phyloP scores from a whole-genome alignment of 108 stramenopile genomes.

The Pinguiococcus pyrenoidosus region DNA sequence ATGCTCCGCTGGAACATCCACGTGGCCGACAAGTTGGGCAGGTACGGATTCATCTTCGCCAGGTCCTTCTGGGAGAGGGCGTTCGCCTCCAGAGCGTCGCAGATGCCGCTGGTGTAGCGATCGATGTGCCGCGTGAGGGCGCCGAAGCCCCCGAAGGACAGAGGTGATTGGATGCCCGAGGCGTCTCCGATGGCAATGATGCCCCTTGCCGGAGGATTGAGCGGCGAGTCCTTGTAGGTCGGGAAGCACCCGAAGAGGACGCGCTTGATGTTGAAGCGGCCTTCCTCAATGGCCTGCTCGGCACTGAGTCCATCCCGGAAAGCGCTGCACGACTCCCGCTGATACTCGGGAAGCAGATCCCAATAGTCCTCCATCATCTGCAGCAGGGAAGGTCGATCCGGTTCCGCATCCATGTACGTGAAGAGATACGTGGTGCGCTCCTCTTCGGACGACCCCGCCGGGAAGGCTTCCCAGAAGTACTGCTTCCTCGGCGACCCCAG shows the following conservation, averaged over 20 bases:
- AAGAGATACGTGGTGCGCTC: conserved; percentile 53
- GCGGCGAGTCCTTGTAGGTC: conserved; percentile 76
- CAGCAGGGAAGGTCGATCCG: conserved; percentile 51
- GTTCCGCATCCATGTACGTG: conserved; percentile 75
- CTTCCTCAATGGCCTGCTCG: conserved; percentile 4
- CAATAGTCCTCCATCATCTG: conserved; percentile 80
- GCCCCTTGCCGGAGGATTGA: too few relatives aligned
- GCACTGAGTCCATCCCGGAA: too few relatives aligned
- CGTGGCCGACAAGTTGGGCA: conserved; percentile 70
- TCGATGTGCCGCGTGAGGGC: conserved; percentile 70
- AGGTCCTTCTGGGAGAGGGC: conserved; percentile 64
- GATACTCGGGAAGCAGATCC: conserved; percentile 67
- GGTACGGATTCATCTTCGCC: conserved; percentile 72
- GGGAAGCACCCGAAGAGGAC: conserved; percentile 81
- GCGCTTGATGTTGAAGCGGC: conserved; percentile 64
- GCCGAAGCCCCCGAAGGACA: conserved; percentile 91
- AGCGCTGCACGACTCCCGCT: conserved; percentile 17
- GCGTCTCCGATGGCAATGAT: conserved; percentile 69
- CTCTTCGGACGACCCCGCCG: conserved; percentile 61
- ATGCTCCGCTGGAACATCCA: conserved; percentile 96
- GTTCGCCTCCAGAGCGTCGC: conserved; percentile 64
- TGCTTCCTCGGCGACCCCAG: conserved; percentile 35
- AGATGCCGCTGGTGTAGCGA: conserved; percentile 56
- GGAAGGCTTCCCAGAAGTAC: conserved; percentile 89
- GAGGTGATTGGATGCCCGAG: conserved; percentile 78